Percentiles rank a stretch among this genome's conserved stretches.
Conservation (phyloP, 1,284 basidiomycete species). For the Amylostereum chailletii region DNA sequence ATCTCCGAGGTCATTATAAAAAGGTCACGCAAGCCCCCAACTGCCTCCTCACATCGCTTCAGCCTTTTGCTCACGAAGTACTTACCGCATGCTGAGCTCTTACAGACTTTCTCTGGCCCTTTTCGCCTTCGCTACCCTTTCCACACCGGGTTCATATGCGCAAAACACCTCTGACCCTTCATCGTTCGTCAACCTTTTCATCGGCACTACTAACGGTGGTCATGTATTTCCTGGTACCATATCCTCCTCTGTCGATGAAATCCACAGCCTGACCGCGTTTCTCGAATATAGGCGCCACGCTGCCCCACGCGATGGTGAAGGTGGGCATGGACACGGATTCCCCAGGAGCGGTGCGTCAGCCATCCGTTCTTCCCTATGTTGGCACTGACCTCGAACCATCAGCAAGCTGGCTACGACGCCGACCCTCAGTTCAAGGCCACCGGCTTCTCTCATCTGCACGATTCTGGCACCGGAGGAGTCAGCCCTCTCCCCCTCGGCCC, state of each 20-base stretch:
- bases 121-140: too few relatives aligned
- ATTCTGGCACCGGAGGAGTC: constrained; percentile 53
- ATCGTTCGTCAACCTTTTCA: constrained; percentile 42
- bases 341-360: constrained; percentile 39
- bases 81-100: too few relatives aligned
- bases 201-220: constrained; percentile 51
- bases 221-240: constrained; percentile 51
- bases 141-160: background rate
- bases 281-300: constrained; percentile 36
- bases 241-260: too few relatives aligned
- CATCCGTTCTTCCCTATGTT: background rate
- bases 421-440: constrained; percentile 37
- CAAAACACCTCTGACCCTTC: constrained; percentile 17
- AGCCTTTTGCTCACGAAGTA: too few relatives aligned
- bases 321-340: constrained; percentile 59
- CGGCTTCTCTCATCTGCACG: constrained; percentile 57
- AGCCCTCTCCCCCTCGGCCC: constrained; percentile 7
- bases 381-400: background rate
- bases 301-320: constrained; percentile 64
- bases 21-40: too few relatives aligned
- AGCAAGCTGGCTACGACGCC: constrained; percentile 57
- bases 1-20: too few relatives aligned
- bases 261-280: too few relatives aligned
- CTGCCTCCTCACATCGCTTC: too few relatives aligned
- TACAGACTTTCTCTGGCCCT: too few relatives aligned